These are phyloP conservation scores for Eucalyptus globulus DNA, from an alignment of 345 rosid species.

Conservation along the genomic window DNA sequence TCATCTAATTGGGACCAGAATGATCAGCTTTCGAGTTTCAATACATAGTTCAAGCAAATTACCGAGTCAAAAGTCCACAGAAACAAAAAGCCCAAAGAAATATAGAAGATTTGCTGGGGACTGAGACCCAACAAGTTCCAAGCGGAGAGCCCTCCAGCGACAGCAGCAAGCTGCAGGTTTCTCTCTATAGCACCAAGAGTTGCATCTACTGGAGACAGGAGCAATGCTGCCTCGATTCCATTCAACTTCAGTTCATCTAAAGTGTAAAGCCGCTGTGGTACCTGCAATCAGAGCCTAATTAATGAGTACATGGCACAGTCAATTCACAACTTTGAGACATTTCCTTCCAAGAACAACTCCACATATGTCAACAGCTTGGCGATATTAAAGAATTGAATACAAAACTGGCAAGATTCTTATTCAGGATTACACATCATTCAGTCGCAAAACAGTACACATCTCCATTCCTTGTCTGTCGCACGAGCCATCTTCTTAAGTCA, in stretches of 20 bases:
- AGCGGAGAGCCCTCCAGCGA: constrained; percentile 49
- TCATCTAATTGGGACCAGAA: not conserved
- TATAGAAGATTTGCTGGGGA: constrained; percentile 46
- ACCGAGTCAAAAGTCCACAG: constrained; percentile 75
- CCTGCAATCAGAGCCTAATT: constrained; percentile 6
- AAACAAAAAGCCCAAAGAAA: constrained; percentile 58
- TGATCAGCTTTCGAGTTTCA: not conserved
- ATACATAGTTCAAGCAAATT: not conserved
- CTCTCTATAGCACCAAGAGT: constrained; percentile 79
- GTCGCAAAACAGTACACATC: not conserved
- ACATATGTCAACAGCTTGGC: not conserved
- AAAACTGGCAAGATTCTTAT: not conserved
- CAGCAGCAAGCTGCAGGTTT: constrained; percentile 54
- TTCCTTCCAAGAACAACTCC: not conserved
- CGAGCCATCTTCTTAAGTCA: not conserved
- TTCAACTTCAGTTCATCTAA: constrained; percentile 78
- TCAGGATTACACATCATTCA: not conserved
- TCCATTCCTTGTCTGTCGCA: not conserved
- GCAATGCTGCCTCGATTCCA: constrained; percentile 58
- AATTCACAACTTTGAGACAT: not conserved
- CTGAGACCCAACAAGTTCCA: constrained; percentile 48
- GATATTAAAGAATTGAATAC: not conserved
- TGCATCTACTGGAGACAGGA: constrained; percentile 68
- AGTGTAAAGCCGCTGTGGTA: constrained; percentile 82
- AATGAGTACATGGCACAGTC: not conserved